Base-by-base conservation (phyloP, 2,329 filamentous ascomycete species). In the Penicillium hordei region DNA sequence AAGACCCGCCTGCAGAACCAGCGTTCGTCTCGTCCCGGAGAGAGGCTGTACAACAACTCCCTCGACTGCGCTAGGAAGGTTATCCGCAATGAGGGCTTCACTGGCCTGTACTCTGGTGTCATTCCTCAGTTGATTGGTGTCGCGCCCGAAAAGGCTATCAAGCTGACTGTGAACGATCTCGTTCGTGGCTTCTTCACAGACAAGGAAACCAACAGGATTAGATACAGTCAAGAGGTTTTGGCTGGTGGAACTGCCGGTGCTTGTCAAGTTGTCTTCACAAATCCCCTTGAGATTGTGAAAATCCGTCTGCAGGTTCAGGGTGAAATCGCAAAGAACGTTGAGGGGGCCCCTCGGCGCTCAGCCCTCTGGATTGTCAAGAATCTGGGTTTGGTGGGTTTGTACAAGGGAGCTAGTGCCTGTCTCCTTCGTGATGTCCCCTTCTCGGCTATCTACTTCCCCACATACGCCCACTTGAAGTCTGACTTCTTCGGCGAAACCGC, bases 1-100 rank as follows among this genome's bases (percentile, higher is more conserved):
- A 99, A 99, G 85, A 99, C 94, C 1, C 88, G 94, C 60, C 90
- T 99, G 87, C 94, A 99, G 78, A 99, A 99, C 80, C 94, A 99
- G 81, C 86, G 94, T 65, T 87, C 86, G 51, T 86, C 85, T 5
- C 86, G 89, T 50, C 91, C 93, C 0, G 94, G 94, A 57, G 89
- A 96, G 75, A 82, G 89, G 60, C 79, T 97, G 60, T 99, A 99
- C 80, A 96, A 96, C 78, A 99, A 99, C 82, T 97, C 93, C 46
- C 78, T 96, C 63, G 94, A 99, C 77, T 99, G 94, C 75, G 92
- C 93, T 60, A 87, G 85, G 74, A 99, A 97, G 79, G 93, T 99
- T 40, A 81, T 97, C 62, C 86, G 87, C 62, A 97, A 97, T 70
- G 94, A 99, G 78, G 94, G 94, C 56, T 83, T 96, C 75, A 83